Conservation (phyloP, 352 stramenopile species). For the Globisporangium emineosum region DNA sequence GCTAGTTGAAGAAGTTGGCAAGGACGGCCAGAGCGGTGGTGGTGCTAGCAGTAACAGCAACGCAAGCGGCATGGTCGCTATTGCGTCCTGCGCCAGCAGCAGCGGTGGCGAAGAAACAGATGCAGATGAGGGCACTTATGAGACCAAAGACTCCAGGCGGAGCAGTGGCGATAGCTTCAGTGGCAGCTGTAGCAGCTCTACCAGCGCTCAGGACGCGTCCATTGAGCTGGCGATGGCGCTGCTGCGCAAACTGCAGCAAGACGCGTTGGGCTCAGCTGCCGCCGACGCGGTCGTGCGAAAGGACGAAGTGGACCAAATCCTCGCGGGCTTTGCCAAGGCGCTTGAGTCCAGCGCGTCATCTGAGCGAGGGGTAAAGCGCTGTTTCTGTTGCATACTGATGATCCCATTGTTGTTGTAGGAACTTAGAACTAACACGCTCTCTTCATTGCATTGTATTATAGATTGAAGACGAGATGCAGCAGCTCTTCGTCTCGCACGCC, state of each 20-base stretch:
- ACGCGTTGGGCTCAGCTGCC: conserved; percentile 1
- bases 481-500: conserved; percentile 70
- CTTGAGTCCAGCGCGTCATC: conserved; percentile 42
- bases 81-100: neutral
- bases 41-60: neutral
- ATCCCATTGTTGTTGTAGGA: neutral
- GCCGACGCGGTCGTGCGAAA: conserved; percentile 38
- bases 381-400: neutral
- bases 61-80: neutral
- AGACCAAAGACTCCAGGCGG: conserved; percentile 17
- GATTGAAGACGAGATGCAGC: conserved; percentile 67
- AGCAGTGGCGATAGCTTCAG: neutral
- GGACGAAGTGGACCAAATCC: conserved; percentile 54
- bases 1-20: neutral
- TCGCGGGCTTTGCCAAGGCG: conserved; percentile 54
- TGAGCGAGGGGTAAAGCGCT: conserved; percentile 29
- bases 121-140: neutral
- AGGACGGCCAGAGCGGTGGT: neutral
- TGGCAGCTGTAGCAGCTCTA: neutral
- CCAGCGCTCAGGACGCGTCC: conserved; percentile 26
- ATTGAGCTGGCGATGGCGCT: conserved; percentile 58
- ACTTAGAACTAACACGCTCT: neutral
- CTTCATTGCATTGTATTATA: conserved; percentile 5
- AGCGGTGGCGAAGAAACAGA: conserved; percentile 8
- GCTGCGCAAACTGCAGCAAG: conserved; percentile 54